Evolutionary conservation across 2,329 filamentous ascomycete genomes (phyloP).

Genomic region (Aspergillus ruber): DNA sequence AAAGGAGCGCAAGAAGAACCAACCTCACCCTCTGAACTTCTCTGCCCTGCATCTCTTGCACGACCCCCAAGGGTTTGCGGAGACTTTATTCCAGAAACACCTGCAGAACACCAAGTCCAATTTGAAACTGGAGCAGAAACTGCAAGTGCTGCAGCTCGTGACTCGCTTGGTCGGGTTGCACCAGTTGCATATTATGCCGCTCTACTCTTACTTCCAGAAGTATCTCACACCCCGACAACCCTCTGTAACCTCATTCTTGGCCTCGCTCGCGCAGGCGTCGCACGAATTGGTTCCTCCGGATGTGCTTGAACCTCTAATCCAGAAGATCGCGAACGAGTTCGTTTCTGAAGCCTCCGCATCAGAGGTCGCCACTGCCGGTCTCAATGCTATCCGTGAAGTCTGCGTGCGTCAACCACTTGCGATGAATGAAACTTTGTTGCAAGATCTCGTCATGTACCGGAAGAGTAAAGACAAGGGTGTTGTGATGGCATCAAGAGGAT

Average conservation of each 20-base stretch:
- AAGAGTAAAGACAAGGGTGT: constrained; percentile 98
- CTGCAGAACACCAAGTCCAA: constrained; percentile 80
- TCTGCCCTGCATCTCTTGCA: constrained; percentile 89
- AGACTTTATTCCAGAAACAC: constrained; percentile 83
- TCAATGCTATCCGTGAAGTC: constrained; percentile 92
- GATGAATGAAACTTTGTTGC: constrained; percentile 90
- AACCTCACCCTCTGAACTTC: constrained; percentile 87
- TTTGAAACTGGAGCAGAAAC: constrained; percentile 78
- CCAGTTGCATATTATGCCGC: constrained; percentile 77
- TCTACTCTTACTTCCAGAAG: constrained; percentile 97
- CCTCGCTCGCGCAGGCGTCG: constrained; percentile 83
- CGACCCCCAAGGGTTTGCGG: constrained; percentile 89
- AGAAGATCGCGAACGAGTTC: constrained; percentile 97
- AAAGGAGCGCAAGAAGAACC: constrained; percentile 79
- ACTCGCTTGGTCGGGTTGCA: constrained; percentile 88
- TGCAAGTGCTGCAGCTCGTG: constrained; percentile 84
- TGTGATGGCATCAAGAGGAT: constrained; percentile 95
- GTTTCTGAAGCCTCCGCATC: constrained; percentile 88
- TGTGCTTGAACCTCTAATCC: constrained; percentile 78
- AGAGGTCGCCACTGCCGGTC: constrained; percentile 83
- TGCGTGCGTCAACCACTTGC: constrained; percentile 89
- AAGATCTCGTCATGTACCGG: constrained; percentile 91
- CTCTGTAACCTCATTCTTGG: constrained; percentile 86
- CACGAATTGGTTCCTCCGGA: constrained; percentile 91
- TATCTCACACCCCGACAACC: constrained; percentile 82